Percentiles rank a stretch among this genome's conserved stretches.
Conservation (phyloP, 306 rosid species). For the Vigna radiata region DNA sequence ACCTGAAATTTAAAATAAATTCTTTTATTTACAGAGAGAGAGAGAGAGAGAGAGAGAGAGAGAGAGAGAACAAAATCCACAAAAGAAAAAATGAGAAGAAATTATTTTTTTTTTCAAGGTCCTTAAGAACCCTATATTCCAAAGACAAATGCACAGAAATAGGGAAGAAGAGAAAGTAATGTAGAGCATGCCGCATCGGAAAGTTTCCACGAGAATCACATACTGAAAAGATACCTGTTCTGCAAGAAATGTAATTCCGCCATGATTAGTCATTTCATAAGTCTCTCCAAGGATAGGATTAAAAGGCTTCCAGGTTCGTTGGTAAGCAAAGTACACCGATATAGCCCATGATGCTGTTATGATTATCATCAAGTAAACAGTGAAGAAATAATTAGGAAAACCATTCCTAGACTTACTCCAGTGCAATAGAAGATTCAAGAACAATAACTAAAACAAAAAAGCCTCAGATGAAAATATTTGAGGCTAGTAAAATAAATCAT, state of each 20-base stretch:
- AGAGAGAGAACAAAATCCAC: neutral
- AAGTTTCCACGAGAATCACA: slow-evolving; percentile 26
- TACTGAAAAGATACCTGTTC: slow-evolving; percentile 76
- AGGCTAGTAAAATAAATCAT: slow-evolving; percentile 12
- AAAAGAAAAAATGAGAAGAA: slow-evolving; percentile 16
- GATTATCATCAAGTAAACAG: slow-evolving; percentile 18
- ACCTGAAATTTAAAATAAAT: slow-evolving; percentile 59
- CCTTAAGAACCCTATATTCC: slow-evolving; percentile 11
- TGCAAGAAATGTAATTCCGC: slow-evolving; percentile 76
- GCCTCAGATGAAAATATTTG: slow-evolving; percentile 15
- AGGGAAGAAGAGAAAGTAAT: neutral
- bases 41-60: neutral
- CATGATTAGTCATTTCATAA: slow-evolving; percentile 80
- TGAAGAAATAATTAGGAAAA: slow-evolving; percentile 29
- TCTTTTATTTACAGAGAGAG: slow-evolving; percentile 2
- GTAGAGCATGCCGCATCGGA: neutral
- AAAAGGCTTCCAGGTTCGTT: slow-evolving; percentile 97
- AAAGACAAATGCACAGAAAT: neutral
- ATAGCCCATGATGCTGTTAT: slow-evolving; percentile 91
- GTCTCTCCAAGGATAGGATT: slow-evolving; percentile 98
- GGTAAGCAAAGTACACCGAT: slow-evolving; percentile 91
- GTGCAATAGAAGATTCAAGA: slow-evolving; percentile 19
- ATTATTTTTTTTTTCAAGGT: slow-evolving; percentile 30
- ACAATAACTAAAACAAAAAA: slow-evolving; percentile 4
- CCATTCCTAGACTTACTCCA: slow-evolving; percentile 16